Conservation (phyloP, 345 rosid genomes). For the Eutrema heterophyllum region DNA sequence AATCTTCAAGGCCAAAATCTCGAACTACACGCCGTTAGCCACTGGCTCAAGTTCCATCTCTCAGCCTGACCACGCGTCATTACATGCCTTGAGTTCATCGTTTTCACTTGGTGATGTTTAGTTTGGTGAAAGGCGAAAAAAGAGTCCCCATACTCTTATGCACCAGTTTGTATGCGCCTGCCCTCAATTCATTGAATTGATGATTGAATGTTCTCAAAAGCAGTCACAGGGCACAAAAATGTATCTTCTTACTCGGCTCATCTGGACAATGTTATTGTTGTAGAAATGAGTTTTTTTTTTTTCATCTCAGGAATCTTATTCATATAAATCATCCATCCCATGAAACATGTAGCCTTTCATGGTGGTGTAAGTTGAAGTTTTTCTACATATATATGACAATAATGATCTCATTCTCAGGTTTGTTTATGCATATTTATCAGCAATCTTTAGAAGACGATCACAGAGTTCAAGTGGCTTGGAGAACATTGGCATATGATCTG, state of each 20-base stretch:
- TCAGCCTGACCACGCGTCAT: not conserved
- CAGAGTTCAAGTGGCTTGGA: conserved; percentile 39
- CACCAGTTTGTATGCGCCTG: not conserved
- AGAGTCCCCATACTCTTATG: not conserved
- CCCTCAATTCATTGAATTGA: not conserved
- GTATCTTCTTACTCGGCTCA: not conserved
- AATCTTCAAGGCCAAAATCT: conserved; percentile 71
- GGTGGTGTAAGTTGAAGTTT: not conserved
- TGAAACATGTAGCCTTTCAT: not conserved
- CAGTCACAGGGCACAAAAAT: not conserved
- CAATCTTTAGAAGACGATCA: conserved; percentile 24
- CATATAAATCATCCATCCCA: not conserved
- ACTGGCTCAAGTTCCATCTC: conserved; percentile 1
- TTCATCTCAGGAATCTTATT: not conserved
- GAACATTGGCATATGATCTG: conserved; percentile 47
- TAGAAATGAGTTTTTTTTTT: conserved; percentile 12
- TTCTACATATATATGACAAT: not conserved
- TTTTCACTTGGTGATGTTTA: conserved; percentile 3
- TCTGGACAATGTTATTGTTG: conserved; percentile 14
- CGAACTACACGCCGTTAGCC: conserved; percentile 68
- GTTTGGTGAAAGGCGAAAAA: not conserved
- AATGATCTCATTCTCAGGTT: not conserved
- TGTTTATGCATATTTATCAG: conserved; percentile 1
- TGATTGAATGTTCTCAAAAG: conserved; percentile 1
- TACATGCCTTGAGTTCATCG: conserved; percentile 1